Evolutionary conservation across 2,329 filamentous ascomycete genomes (phyloP), one percentile per base, ranked within the genome.

Genomic region (Ophiostoma ips): DNA sequence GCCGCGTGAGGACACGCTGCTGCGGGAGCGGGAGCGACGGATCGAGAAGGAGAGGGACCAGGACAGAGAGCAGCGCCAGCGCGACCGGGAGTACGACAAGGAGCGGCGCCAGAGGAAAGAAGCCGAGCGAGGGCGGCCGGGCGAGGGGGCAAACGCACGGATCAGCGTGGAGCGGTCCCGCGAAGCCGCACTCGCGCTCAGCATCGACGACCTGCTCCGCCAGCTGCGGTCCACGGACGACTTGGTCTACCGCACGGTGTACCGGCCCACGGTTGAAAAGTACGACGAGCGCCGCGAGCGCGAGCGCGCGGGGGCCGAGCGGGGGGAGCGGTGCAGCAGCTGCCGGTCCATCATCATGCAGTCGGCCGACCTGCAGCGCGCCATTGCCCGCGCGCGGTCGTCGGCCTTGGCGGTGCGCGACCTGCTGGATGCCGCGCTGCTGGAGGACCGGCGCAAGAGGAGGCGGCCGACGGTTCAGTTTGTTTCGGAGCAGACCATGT

Each of bases 211-310:
- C 13, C 33, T 54, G 10, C 33, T 52, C 11, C 15, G 31, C 12
- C 50, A 49, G 35, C 46, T 54, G 9, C 50, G 43, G 11, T 37
- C 33, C 8, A 51, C 50, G 1, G 53, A 54, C 43, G 44, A 47
- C 19, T 16, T 36, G n/a, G 41, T 52, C 12, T 49, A 49, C 35
- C 50, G 47, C 3, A 28, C 43, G 12, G n/a, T 49, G 19, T 43
- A 49, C 46, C 50, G 41, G 19, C 50, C 40, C 4, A 4, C 24
- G 12, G 34, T 50, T 3, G 40, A 41, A 12, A 16, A 35, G 10
- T 44, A 47, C 18, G 35, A 47, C 19, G 33, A 18, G 7, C 45
- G 28, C 10, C 18, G 35, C 11, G 35, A 37, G 15, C 8, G 11
- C 7, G n/a, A n/a, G n/a, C n/a, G n/a, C n/a, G n/a, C n/a, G n/a